phyloP scores from a whole-genome alignment of 768 basidiomycete species.

The Crepidotus variabilis region DNA sequence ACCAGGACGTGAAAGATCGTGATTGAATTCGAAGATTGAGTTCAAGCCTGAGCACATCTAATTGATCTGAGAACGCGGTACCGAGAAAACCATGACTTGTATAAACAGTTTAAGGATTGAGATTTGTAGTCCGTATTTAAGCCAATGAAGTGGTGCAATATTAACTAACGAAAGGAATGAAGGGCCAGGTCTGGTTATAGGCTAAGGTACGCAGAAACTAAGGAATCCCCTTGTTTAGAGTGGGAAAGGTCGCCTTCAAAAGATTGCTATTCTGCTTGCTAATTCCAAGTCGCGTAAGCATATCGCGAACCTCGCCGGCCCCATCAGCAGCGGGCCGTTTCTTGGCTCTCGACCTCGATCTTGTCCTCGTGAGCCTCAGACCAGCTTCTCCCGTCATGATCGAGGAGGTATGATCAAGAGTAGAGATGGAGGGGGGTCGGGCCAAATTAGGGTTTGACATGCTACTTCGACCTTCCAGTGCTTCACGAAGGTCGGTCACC shows the following conservation, averaged over 20 bases:
- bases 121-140: too few relatives aligned
- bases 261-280: conserved; percentile 64
- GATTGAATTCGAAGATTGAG: too few relatives aligned
- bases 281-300: conserved; percentile 79
- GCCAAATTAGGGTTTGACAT: conserved; percentile 74
- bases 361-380: conserved; percentile 44
- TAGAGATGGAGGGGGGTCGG: conserved; percentile 71
- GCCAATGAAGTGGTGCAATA: too few relatives aligned
- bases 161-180: too few relatives aligned
- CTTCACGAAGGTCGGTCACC: conserved; percentile 84
- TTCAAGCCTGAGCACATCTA: too few relatives aligned
- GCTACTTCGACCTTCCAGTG: conserved; percentile 80
- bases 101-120: too few relatives aligned
- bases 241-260: conserved; percentile 70
- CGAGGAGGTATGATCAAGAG: conserved; percentile 65
- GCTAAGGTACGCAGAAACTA: background rate
- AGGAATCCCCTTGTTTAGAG: background rate
- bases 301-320: conserved; percentile 73
- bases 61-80: too few relatives aligned
- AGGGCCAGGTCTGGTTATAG: too few relatives aligned
- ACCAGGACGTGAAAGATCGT: too few relatives aligned
- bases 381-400: conserved; percentile 31
- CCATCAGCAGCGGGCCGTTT: conserved; percentile 46
- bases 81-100: too few relatives aligned
- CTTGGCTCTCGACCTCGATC: conserved; percentile 49